Percentiles rank a stretch among this genome's conserved stretches.
These are phyloP conservation scores for Ceratocystiopsis sp. DNA, from an alignment of 2,329 filamentous ascomycete genomes.

Conservation along the genomic window DNA sequence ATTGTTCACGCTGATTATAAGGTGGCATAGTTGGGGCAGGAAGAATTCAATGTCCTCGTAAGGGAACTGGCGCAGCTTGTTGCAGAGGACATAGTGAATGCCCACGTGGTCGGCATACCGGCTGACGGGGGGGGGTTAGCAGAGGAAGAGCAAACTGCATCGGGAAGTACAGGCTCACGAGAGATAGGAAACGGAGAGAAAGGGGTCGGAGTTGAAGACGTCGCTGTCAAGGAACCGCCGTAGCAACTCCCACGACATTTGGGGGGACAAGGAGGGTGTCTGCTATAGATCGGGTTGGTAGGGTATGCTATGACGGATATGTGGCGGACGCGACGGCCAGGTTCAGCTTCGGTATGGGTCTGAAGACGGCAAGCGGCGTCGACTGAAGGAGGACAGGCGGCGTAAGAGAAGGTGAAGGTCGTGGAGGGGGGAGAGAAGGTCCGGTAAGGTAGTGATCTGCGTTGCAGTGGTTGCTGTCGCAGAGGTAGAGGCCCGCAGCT, in stretches of 20 bases:
- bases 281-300: neutral
- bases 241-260: slow-evolving; percentile 71
- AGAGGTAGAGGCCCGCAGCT: too few relatives aligned
- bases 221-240: slow-evolving; percentile 86
- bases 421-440: too few relatives aligned
- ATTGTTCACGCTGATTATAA: slow-evolving; percentile 76
- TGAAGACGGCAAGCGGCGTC: too few relatives aligned
- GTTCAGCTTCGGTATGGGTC: too few relatives aligned
- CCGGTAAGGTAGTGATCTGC: too few relatives aligned
- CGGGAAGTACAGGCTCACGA: slow-evolving; percentile 36
- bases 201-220: slow-evolving; percentile 83
- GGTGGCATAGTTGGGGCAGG: slow-evolving; percentile 72
- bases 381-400: too few relatives aligned
- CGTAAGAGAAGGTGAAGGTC: too few relatives aligned
- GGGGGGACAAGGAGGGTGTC: slow-evolving; percentile 6
- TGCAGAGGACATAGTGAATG: slow-evolving; percentile 78
- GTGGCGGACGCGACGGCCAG: too few relatives aligned
- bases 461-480: too few relatives aligned
- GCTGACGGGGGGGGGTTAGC: slow-evolving; percentile 22
- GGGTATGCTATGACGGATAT: neutral
- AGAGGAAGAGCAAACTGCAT: too few relatives aligned
- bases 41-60: slow-evolving; percentile 92
- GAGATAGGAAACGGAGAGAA: slow-evolving; percentile 75
- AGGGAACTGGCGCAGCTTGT: slow-evolving; percentile 73
- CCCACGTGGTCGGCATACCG: slow-evolving; percentile 81